These are phyloP conservation scores for Dryas octopetala DNA, from an alignment of 306 rosid species.

Conservation along the genomic window DNA sequence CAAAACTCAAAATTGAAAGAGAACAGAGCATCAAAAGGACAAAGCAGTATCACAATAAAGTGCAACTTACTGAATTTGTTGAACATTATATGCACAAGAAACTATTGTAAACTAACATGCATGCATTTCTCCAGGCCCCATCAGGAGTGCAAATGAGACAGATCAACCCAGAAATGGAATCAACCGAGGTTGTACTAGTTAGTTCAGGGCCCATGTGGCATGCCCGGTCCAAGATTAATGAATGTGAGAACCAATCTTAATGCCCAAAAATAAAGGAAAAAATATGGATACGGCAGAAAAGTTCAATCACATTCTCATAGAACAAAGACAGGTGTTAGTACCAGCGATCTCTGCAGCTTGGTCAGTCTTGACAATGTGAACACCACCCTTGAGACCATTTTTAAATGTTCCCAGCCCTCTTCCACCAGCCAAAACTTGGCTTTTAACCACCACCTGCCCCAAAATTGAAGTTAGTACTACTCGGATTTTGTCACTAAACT, in stretches of 20 bases:
- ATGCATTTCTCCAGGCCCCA: neutral
- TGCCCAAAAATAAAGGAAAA: neutral
- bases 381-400: constrained; percentile 94
- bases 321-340: constrained; percentile 38
- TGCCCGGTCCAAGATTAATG: neutral
- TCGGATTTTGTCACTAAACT: constrained; percentile 7
- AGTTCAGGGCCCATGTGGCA: neutral
- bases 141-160: neutral
- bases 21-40: neutral
- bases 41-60: neutral
- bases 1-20: neutral
- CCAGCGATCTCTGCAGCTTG: constrained; percentile 93
- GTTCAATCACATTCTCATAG: constrained; percentile 2
- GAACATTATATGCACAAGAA: neutral
- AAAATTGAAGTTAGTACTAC: constrained; percentile 33
- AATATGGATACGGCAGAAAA: neutral
- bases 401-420: constrained; percentile 94
- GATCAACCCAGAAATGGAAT: neutral
- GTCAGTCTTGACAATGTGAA: constrained; percentile 81
- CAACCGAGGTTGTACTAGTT: neutral
- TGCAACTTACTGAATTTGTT: neutral
- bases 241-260: neutral
- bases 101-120: neutral
- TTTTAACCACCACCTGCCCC: constrained; percentile 62
- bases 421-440: constrained; percentile 96